phyloP scores from a whole-genome alignment of 2,329 filamentous ascomycete species.

The Cordyceps javanica region DNA sequence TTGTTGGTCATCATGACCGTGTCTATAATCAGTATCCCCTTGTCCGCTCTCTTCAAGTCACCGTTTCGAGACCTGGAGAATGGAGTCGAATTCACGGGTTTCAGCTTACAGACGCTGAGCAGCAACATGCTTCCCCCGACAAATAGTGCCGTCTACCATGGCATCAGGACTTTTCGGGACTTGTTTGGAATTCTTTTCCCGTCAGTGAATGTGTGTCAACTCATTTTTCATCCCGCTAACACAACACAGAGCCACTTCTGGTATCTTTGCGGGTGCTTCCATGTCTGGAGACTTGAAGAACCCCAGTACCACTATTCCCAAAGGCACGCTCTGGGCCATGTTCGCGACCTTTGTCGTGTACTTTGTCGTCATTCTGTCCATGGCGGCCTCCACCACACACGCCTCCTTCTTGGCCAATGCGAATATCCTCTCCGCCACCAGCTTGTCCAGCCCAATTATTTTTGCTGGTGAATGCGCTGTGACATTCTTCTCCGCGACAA shows the following conservation, averaged over 20 bases:
- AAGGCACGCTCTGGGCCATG: conserved; percentile 75
- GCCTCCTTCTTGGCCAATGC: conserved; percentile 66
- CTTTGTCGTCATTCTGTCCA: conserved; percentile 66
- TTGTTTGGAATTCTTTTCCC: conserved; percentile 85
- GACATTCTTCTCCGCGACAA: conserved; percentile 77
- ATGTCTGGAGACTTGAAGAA: conserved; percentile 85
- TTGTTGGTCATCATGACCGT: conserved; percentile 65
- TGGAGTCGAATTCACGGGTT: conserved; percentile 70
- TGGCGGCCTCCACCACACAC: conserved; percentile 71
- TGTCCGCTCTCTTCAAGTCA: conserved; percentile 62
- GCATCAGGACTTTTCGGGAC: conserved; percentile 67
- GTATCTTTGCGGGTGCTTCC: conserved; percentile 67
- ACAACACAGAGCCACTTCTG: conserved; percentile 38
- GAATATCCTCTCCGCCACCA: conserved; percentile 78
- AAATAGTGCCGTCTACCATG: conserved; percentile 54
- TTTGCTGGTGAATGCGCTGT: conserved; percentile 78
- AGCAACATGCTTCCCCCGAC: conserved; percentile 70
- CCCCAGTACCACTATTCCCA: conserved; percentile 78
- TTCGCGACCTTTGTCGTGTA: conserved; percentile 71
- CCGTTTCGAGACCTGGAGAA: conserved; percentile 60
- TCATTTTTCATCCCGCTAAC: conserved; percentile 38
- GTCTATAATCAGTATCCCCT: conserved; percentile 72
- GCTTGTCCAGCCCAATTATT: conserved; percentile 65
- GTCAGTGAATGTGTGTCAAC: conserved; percentile 28
- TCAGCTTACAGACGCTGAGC: conserved; percentile 62